Evolutionary conservation across 2,329 filamentous ascomycete species (phyloP).

Genomic region (Scedosporium boydii): DNA sequence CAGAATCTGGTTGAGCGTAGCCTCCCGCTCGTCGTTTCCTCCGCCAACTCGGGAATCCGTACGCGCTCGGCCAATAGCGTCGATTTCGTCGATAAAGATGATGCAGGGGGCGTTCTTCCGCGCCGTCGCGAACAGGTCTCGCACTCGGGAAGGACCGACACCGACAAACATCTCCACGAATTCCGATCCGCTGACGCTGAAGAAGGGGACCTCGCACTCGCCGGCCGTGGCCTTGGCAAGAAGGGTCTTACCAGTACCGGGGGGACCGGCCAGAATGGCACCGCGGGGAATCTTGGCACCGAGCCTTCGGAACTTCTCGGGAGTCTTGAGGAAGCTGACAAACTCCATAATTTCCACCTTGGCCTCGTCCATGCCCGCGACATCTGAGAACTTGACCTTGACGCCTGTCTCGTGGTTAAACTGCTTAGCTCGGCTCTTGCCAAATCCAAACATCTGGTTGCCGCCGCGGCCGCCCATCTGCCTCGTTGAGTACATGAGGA

Average conservation of each 20-base stretch:
- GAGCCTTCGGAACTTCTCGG: conserved; percentile 82
- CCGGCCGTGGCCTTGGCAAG: conserved; percentile 95
- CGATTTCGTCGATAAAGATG: conserved; percentile 99
- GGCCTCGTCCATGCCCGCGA: conserved; percentile 96
- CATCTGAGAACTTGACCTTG: conserved; percentile 94
- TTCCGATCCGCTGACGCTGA: conserved; percentile 95
- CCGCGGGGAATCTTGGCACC: conserved; percentile 97
- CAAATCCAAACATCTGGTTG: conserved; percentile 88
- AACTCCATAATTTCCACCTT: conserved; percentile 99
- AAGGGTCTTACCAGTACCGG: conserved; percentile 95
- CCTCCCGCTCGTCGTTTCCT: conserved; percentile 94
- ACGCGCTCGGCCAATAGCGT: conserved; percentile 89
- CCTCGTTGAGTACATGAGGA: conserved; percentile 69
- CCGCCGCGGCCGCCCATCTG: conserved; percentile 61
- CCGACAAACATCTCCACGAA: conserved; percentile 99
- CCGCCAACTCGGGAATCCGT: conserved; percentile 68
- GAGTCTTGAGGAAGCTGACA: conserved; percentile 91
- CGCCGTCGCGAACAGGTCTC: conserved; percentile 88
- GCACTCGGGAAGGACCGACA: conserved; percentile 90
- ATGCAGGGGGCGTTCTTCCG: conserved; percentile 96
- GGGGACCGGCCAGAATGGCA: conserved; percentile 92
- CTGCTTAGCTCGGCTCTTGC: conserved; percentile 88
- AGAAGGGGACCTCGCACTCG: conserved; percentile 95
- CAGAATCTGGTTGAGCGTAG: conserved; percentile 93
- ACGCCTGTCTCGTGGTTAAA: conserved; percentile 97